Evolutionary conservation across 306 rosid genomes (phyloP), one percentile per base, ranked within the genome.

Genomic region (Comarum palustre): DNA sequence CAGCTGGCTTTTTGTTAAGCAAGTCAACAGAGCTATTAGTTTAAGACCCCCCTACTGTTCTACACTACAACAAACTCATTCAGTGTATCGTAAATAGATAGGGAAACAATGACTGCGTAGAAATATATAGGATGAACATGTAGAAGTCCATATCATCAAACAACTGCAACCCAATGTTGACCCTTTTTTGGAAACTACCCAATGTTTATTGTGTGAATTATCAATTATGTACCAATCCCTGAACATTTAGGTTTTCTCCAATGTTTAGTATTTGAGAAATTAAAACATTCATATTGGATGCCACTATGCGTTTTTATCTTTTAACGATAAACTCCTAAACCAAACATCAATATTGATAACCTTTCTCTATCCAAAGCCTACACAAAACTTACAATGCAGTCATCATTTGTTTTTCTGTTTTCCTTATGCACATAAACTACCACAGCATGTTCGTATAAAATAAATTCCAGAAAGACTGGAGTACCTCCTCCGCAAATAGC

Each of bases 401-500:
- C 1, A 4, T 57, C 34, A 48, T 8, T 22, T 22, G 2, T 20
- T 24, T 54, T 54, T n/a, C 9, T 43, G 46, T 5, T 67, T 45
- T 15, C 71, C 22, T 12, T 25, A 19, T 38, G 45, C 46, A 8
- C 27, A 66, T 43, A 34, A 15, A 65, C 27, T 67, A 67, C 47
- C 31, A 64, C 52, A 68, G 25, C 34, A 10, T 17, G 10, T 73
- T 67, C 22, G 59, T 25, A 73, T 39, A 36, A 25, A 61, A 69
- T 6, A 32, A 29, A 17, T 29, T 19, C 66, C 36, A 11, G 55
- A 66, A 13, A 20, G 73, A 34, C 41, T 25, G 71, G 48, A 71
- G 46, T 77, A 91, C 98, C 97, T 91, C 86, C 78, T 89, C 98
- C 8, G 91, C 97, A 82, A 94, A 94, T 74, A 94, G 91, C 76